Percentiles rank a stretch among this genome's conserved stretches.
These are phyloP conservation scores for Verticillium nonalfalfae DNA, from an alignment of 2,329 filamentous ascomycete species.

Conservation along the genomic window DNA sequence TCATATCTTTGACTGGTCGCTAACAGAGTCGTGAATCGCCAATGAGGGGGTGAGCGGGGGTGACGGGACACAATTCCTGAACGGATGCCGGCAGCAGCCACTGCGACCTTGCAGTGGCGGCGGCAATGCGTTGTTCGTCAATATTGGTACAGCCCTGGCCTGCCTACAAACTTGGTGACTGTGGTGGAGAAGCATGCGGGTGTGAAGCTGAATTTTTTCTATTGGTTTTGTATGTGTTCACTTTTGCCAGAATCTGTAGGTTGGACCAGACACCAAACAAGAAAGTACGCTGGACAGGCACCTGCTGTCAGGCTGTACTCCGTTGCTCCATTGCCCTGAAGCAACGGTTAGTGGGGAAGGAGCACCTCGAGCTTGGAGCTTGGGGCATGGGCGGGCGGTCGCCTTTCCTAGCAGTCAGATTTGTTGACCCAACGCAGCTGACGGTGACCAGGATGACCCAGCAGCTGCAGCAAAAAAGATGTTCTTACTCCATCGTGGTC, in stretches of 20 bases:
- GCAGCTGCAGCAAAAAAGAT: not conserved
- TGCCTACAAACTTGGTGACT: not conserved
- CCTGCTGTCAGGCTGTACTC: not conserved
- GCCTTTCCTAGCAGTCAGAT: not conserved
- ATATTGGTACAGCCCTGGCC: not conserved
- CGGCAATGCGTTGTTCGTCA: not conserved
- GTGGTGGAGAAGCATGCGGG: not conserved
- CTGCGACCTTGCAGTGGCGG: not conserved
- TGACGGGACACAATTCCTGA: not conserved
- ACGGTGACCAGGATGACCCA: not conserved
- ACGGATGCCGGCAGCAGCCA: not conserved
- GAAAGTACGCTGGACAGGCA: not conserved
- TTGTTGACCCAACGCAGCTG: not conserved
- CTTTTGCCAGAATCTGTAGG: not conserved
- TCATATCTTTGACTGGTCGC: too few species aligned
- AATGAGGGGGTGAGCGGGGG: not conserved
- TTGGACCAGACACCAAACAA: not conserved
- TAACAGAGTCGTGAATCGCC: not conserved
- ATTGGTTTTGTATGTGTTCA: too few species aligned
- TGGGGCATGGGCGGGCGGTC: not conserved
- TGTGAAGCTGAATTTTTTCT: too few species aligned
- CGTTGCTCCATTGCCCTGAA: not conserved
- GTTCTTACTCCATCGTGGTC: not conserved
- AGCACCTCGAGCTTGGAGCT: not conserved
- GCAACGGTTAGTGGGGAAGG: not conserved